Conservation (phyloP, 768 basidiomycete species). For the Termitomyces bulborhizus region DNA sequence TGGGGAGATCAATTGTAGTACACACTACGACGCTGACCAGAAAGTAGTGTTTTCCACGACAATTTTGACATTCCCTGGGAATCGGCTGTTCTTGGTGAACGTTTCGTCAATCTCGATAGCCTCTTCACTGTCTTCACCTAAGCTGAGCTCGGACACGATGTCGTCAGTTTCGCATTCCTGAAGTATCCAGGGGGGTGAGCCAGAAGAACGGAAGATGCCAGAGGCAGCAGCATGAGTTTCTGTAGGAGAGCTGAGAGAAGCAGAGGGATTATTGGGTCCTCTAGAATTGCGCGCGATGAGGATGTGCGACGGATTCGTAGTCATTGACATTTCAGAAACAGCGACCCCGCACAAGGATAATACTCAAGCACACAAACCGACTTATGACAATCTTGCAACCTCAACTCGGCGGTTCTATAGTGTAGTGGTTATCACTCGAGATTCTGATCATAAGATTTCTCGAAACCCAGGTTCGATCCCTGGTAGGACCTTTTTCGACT, state of each 20-base stretch:
- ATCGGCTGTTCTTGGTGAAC: constrained; percentile 58
- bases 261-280: constrained; percentile 68
- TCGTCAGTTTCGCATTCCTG: constrained; percentile 73
- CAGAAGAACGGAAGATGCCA: constrained; percentile 77
- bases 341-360: neutral
- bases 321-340: constrained; percentile 27
- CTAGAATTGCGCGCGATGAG: constrained; percentile 85
- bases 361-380: too few species aligned
- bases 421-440: constrained; percentile 19
- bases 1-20: neutral
- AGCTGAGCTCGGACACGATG: constrained; percentile 60
- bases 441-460: constrained; percentile 29
- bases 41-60: constrained; percentile 86
- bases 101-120: constrained; percentile 78
- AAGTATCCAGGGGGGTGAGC: constrained; percentile 74
- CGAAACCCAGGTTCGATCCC: constrained; percentile 43
- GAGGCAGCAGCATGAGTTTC: constrained; percentile 86
- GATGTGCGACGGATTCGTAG: constrained; percentile 79
- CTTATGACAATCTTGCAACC: fast-evolving
- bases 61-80: constrained; percentile 88
- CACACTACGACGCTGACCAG: constrained; percentile 51
- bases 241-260: constrained; percentile 76
- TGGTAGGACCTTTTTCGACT: constrained; percentile 29
- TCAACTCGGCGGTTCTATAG: constrained; percentile 26
- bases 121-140: constrained; percentile 58